Conservation (phyloP, 345 rosid genomes). For the Eucalyptus fibrosa region DNA sequence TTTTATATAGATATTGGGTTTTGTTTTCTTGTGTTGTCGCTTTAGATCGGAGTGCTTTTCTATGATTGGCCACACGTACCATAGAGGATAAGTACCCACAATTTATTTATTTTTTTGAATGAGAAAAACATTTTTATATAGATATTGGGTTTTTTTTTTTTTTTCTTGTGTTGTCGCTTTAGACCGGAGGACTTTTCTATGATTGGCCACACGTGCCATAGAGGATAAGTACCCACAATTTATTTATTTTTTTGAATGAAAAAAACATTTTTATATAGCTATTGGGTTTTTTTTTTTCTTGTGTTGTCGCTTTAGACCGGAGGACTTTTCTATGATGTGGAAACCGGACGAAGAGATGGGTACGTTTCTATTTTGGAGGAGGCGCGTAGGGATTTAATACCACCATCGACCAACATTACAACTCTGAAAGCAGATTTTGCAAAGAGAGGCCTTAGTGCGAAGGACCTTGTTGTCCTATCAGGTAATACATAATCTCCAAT, state of each 20-base stretch:
- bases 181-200: too few relatives aligned
- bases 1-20: background rate
- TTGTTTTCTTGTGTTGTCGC: background rate
- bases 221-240: background rate
- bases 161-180: too few relatives aligned
- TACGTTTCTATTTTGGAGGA: conserved; percentile 18
- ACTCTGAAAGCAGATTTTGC: conserved; percentile 10
- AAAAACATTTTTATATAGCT: background rate
- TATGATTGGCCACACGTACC: background rate
- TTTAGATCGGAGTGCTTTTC: conserved; percentile 18
- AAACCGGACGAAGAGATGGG: conserved; percentile 72
- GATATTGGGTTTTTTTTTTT: background rate
- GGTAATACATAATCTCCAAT: conserved; percentile 7
- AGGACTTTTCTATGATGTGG: conserved; percentile 37
- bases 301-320: background rate
- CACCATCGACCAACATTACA: conserved; percentile 22
- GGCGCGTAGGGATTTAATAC: conserved; percentile 6
- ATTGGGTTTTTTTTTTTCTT: background rate
- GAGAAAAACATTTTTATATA: background rate
- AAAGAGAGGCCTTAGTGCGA: conserved; percentile 22
- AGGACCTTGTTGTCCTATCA: conserved; percentile 51
- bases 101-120: background rate
- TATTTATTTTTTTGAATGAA: background rate
- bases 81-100: background rate
- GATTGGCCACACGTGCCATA: background rate